Evolutionary conservation across 2,329 filamentous ascomycete genomes (phyloP).

Genomic region (Ophiocordyceps robertsii): DNA sequence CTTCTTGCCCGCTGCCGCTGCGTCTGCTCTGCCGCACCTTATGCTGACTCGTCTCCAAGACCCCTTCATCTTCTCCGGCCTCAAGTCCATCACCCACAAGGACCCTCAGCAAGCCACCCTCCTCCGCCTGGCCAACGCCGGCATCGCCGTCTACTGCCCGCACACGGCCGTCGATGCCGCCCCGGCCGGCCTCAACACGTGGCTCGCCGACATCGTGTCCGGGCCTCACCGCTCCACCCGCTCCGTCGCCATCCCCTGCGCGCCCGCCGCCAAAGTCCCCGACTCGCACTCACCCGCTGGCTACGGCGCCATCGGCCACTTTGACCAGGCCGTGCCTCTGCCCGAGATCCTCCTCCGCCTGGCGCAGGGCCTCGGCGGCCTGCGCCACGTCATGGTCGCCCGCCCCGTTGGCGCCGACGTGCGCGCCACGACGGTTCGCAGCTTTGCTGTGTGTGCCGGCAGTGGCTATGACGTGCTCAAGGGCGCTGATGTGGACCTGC

Average conservation of each 20-base stretch:
- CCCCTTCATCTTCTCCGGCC: constrained; percentile 87
- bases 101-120: constrained; percentile 82
- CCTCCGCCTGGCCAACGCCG: constrained; percentile 66
- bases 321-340: constrained; percentile 24
- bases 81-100: constrained; percentile 75
- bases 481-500: constrained; percentile 56
- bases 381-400: constrained; percentile 38
- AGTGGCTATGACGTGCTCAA: constrained; percentile 70
- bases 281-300: constrained; percentile 32
- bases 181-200: constrained; percentile 75
- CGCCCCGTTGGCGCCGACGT: constrained; percentile 33
- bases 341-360: constrained; percentile 35
- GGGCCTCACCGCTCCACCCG: constrained; percentile 28
- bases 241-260: constrained; percentile 31
- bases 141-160: constrained; percentile 89
- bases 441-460: constrained; percentile 79
- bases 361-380: constrained; percentile 54
- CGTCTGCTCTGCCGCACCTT: background rate
- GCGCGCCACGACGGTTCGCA: constrained; percentile 35
- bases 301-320: constrained; percentile 36
- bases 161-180: constrained; percentile 92
- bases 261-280: constrained; percentile 22
- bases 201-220: constrained; percentile 78
- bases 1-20: background rate
- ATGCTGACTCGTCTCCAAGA: constrained; percentile 35